A percentile compares a stretch with the other conserved stretches of the same genome.
These are phyloP conservation scores for Xylariomycetidae sp. DNA, from an alignment of 2,329 filamentous ascomycete species.

Conservation along the genomic window DNA sequence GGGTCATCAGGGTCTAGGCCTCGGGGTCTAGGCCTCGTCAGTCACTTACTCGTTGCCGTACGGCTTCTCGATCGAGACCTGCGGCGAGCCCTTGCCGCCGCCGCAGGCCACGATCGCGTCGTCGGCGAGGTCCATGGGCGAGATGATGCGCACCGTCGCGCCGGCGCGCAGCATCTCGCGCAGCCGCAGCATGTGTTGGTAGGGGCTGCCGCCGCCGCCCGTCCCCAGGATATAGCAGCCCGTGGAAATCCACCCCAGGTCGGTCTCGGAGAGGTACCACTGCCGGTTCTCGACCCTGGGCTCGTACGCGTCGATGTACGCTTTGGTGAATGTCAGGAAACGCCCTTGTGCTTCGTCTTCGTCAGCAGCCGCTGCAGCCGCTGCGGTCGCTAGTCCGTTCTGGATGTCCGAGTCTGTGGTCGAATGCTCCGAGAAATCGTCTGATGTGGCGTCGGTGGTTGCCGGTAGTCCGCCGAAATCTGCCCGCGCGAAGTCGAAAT, in stretches of 20 bases:
- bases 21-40: no score
- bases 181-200: conserved; percentile 44
- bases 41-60: conserved; percentile 42
- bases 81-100: conserved; percentile 53
- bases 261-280: conserved; percentile 53
- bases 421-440: background rate
- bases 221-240: conserved; percentile 58
- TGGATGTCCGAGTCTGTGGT: conserved; percentile 1
- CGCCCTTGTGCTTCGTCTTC: conserved; percentile 12
- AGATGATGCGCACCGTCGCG: conserved; percentile 44
- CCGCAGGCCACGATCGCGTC: conserved; percentile 48
- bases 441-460: background rate
- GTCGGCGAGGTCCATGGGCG: conserved; percentile 42
- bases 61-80: conserved; percentile 55
- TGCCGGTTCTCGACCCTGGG: conserved; percentile 44
- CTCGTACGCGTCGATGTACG: conserved; percentile 32
- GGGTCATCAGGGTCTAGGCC: no score
- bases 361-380: conserved; percentile 1
- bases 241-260: conserved; percentile 49
- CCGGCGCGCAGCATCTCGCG: conserved; percentile 45
- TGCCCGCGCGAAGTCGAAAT: conserved; percentile 42
- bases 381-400: conserved; percentile 9
- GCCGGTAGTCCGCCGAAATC: conserved; percentile 12
- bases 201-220: conserved; percentile 53
- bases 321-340: background rate